These are phyloP conservation scores for Vanderwaltozyma yarrowii DNA, from an alignment of 805 yeast genomes.

Conservation along the genomic window DNA sequence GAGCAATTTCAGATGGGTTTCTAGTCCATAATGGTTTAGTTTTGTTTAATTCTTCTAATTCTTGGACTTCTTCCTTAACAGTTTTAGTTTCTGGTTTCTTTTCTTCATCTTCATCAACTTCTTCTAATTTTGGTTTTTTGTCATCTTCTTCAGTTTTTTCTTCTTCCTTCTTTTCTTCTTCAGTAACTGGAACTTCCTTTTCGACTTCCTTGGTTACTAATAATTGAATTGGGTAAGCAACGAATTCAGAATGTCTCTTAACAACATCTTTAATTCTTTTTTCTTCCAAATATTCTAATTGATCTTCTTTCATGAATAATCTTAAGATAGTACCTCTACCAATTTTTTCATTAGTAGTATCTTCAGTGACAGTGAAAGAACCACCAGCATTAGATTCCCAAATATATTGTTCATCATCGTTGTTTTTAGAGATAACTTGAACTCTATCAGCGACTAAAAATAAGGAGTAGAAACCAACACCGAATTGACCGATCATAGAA, in stretches of 20 bases:
- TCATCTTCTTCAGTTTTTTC: slow-evolving; percentile 42
- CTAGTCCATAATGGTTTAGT: slow-evolving; percentile 99
- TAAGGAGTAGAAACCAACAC: slow-evolving; percentile 99
- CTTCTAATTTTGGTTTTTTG: slow-evolving; percentile 61
- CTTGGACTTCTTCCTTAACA: slow-evolving; percentile 86
- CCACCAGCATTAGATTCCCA: slow-evolving; percentile 99
- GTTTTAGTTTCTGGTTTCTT: slow-evolving; percentile 74
- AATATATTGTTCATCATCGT: slow-evolving; percentile 98
- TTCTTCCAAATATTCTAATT: slow-evolving; percentile 97
- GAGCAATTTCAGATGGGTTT: slow-evolving; percentile 93
- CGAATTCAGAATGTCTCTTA: slow-evolving; percentile 99
- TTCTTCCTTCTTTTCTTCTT: slow-evolving; percentile 32
- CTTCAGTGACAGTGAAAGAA: slow-evolving; percentile 91
- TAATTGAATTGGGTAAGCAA: slow-evolving; percentile 97
- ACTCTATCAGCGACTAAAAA: slow-evolving; percentile 99
- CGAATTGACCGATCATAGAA: slow-evolving; percentile 99
- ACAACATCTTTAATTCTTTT: slow-evolving; percentile 99
- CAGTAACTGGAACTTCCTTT: slow-evolving; percentile 88
- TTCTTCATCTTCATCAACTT: slow-evolving; percentile 51
- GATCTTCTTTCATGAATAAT: slow-evolving; percentile 97
- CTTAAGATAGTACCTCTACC: slow-evolving; percentile 94
- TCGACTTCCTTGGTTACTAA: slow-evolving; percentile 98
- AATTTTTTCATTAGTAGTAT: slow-evolving; percentile 73
- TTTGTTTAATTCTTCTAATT: slow-evolving; percentile 97
- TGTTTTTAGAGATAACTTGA: slow-evolving; percentile 96